These are phyloP conservation scores for Cymbopogon citratus DNA, from an alignment of 176 grass and related monocot genomes.

Conservation along the genomic window DNA sequence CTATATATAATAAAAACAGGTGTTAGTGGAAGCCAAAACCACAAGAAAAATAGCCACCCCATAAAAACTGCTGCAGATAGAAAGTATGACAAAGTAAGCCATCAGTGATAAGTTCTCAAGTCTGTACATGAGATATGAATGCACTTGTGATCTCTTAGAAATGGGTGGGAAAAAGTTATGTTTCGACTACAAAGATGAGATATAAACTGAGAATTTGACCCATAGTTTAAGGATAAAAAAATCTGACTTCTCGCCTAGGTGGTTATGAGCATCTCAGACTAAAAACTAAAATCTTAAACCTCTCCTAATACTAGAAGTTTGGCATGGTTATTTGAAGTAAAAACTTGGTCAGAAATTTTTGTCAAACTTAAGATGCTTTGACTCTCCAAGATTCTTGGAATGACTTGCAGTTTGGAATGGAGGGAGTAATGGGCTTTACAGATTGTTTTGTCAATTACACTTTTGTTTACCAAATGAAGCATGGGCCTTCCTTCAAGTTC, in stretches of 20 bases:
- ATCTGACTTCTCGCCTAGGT: neutral
- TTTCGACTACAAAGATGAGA: neutral
- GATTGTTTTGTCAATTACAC: neutral
- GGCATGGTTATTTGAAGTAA: neutral
- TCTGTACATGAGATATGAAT: neutral
- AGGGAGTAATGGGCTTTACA: neutral
- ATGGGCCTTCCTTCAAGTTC: neutral
- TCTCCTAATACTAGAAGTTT: neutral
- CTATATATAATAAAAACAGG: neutral
- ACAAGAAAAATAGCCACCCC: slow-evolving; percentile 7
- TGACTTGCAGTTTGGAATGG: too few relatives aligned
- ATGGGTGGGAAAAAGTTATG: neutral
- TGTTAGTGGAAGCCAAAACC: neutral
- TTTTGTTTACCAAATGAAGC: neutral
- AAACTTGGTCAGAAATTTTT: neutral
- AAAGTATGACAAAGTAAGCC: neutral
- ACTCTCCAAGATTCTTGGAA: too few relatives aligned
- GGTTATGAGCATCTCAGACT: neutral
- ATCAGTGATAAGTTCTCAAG: neutral
- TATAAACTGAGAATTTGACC: neutral
- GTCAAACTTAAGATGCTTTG: too few relatives aligned
- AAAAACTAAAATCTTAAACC: neutral
- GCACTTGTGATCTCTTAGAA: neutral
- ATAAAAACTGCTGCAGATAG: neutral
- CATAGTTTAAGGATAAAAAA: neutral